Evolutionary conservation across 2,329 filamentous ascomycete species (phyloP).

Genomic region (Dothistroma septosporum): DNA sequence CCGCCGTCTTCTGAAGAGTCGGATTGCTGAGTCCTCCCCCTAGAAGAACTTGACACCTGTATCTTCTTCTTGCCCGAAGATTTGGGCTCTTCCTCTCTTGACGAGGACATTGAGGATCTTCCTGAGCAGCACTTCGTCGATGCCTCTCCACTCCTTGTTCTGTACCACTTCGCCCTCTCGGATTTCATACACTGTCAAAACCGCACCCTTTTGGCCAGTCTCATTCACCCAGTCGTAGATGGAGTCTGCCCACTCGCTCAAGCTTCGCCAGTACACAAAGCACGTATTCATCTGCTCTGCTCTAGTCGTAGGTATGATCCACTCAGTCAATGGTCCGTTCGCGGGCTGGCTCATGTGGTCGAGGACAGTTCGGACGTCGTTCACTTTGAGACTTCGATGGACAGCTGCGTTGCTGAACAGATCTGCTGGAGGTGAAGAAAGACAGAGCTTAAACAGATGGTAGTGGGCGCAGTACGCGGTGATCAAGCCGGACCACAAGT

Average conservation of each 20-base stretch:
- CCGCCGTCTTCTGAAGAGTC: neutral
- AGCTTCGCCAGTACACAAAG: conserved; percentile 80
- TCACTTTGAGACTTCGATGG: conserved; percentile 45
- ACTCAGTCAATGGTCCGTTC: conserved; percentile 58
- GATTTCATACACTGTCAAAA: conserved; percentile 90
- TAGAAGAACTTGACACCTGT: conserved; percentile 96
- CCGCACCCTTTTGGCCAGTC: conserved; percentile 81
- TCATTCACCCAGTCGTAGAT: conserved; percentile 77
- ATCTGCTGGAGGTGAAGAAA: conserved; percentile 50
- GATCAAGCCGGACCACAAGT: conserved; percentile 82
- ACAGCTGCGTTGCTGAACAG: conserved; percentile 52
- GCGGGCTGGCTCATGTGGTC: conserved; percentile 53
- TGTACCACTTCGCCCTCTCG: conserved; percentile 76
- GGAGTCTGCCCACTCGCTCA: conserved; percentile 82
- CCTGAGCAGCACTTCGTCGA: conserved; percentile 76
- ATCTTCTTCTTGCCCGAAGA: conserved; percentile 85
- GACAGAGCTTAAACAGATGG: conserved; percentile 69
- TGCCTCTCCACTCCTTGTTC: conserved; percentile 42
- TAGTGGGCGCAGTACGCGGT: conserved; percentile 78
- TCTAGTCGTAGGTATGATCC: conserved; percentile 43
- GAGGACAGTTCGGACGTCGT: conserved; percentile 52
- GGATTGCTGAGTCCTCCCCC: conserved; percentile 27
- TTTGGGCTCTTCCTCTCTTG: conserved; percentile 85
- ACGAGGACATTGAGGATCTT: conserved; percentile 77
- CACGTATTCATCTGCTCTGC: conserved; percentile 51